Conservation (phyloP, 2,329 filamentous ascomycete genomes). For the Capronia americana region DNA sequence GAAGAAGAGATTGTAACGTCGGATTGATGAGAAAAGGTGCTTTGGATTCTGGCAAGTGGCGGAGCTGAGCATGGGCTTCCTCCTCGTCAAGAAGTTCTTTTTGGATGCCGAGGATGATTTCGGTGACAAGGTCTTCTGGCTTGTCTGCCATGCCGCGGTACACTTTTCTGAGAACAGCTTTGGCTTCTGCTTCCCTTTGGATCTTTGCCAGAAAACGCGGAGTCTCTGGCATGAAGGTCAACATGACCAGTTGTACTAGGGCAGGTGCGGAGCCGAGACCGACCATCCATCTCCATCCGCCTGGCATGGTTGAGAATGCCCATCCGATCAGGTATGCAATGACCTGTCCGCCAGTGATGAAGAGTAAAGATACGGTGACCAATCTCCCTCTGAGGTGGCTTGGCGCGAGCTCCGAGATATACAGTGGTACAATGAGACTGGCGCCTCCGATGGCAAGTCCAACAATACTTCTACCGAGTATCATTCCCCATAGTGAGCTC, state of each 20-base stretch:
- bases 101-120: slow-evolving; percentile 72
- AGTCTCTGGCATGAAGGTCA: slow-evolving; percentile 82
- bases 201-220: slow-evolving; percentile 83
- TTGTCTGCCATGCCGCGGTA: slow-evolving; percentile 56
- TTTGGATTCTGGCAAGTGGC: slow-evolving; percentile 15
- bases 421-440: slow-evolving; percentile 83
- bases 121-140: slow-evolving; percentile 59
- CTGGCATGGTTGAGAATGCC: slow-evolving; percentile 66
- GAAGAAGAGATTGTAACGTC: slow-evolving; percentile 48
- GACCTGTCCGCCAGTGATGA: slow-evolving; percentile 87
- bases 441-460: slow-evolving; percentile 56
- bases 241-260: slow-evolving; percentile 69
- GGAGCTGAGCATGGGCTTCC: slow-evolving; percentile 47
- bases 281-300: slow-evolving; percentile 91
- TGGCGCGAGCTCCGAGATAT: slow-evolving; percentile 86
- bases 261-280: slow-evolving; percentile 83
- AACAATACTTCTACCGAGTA: slow-evolving; percentile 54
- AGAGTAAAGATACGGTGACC: slow-evolving; percentile 80
- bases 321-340: slow-evolving; percentile 86
- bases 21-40: slow-evolving; percentile 29
- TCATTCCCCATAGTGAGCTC: slow-evolving; percentile 53
- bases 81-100: slow-evolving; percentile 75
- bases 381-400: slow-evolving; percentile 76
- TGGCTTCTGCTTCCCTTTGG: slow-evolving; percentile 67
- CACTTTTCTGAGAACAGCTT: slow-evolving; percentile 68